Conservation (phyloP, 768 basidiomycete species). For the Leccinum obscurum region DNA sequence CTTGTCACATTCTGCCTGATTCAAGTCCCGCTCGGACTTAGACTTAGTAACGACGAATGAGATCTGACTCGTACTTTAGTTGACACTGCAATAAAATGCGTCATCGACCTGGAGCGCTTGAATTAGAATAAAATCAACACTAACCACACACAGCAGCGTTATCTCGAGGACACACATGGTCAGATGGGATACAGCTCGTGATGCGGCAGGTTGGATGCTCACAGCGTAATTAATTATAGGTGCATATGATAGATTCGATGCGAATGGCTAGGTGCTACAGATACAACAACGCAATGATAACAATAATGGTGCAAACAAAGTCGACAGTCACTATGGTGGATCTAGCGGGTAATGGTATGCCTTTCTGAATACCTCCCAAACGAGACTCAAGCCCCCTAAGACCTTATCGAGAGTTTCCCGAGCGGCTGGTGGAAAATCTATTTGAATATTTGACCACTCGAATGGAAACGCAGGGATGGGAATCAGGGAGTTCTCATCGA, state of each 20-base stretch:
- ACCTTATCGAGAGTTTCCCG: conserved; percentile 26
- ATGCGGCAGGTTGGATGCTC: neutral
- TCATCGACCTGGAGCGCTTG: neutral
- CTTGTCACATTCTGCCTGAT: neutral
- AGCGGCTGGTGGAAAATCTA: conserved; percentile 28
- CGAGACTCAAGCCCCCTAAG: conserved; percentile 25
- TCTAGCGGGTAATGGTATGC: conserved; percentile 37
- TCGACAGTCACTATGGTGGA: conserved; percentile 25
- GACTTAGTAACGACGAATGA: no score
- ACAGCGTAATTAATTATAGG: neutral
- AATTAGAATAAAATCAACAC: neutral
- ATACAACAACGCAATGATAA: conserved; percentile 14
- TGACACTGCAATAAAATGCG: neutral
- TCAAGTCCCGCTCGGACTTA: neutral
- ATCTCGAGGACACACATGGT: neutral
- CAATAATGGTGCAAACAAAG: conserved; percentile 9
- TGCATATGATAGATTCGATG: neutral
- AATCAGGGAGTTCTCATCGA: conserved; percentile 23
- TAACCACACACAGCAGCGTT: neutral
- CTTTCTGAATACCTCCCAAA: conserved; percentile 34
- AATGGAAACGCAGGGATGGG: conserved; percentile 21
- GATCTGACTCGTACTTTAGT: neutral
- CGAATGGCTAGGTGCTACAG: conserved; percentile 3
- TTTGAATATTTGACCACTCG: conserved; percentile 31
- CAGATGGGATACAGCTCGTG: neutral